phyloP scores from a whole-genome alignment of 1,139 yeast genomes.

The Candida tetrigidarum region DNA sequence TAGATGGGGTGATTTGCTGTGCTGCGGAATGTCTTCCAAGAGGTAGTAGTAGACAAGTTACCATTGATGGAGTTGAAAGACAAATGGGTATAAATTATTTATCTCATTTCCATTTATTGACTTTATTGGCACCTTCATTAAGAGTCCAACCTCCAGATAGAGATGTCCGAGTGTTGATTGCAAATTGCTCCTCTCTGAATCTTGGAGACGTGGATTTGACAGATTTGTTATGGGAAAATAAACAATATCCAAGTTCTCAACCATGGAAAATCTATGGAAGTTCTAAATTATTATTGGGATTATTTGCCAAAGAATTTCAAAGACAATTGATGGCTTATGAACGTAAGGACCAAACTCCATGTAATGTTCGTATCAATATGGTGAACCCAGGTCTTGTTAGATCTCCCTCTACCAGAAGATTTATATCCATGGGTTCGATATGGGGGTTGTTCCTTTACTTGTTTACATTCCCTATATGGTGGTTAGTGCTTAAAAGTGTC shows the following conservation, averaged over 20 bases:
- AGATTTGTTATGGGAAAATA: slow-evolving; percentile 70
- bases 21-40: slow-evolving; percentile 82
- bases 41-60: slow-evolving; percentile 59
- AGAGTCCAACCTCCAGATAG: slow-evolving; percentile 93
- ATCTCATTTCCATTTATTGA: slow-evolving; percentile 79
- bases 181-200: slow-evolving; percentile 78
- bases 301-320: slow-evolving; percentile 80
- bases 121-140: slow-evolving; percentile 77
- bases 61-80: slow-evolving; percentile 81
- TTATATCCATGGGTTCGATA: slow-evolving; percentile 75
- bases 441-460: slow-evolving; percentile 72
- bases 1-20: slow-evolving; percentile 87
- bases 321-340: slow-evolving; percentile 57
- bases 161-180: slow-evolving; percentile 79
- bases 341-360: slow-evolving; percentile 68
- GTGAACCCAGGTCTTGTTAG: slow-evolving; percentile 95
- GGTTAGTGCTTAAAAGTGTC: slow-evolving; percentile 76
- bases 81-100: slow-evolving; percentile 86
- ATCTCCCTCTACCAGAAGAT: slow-evolving; percentile 82
- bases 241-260: slow-evolving; percentile 59
- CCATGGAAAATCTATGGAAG: slow-evolving; percentile 86
- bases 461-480: slow-evolving; percentile 78
- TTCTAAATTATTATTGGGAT: slow-evolving; percentile 73
- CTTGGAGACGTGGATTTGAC: slow-evolving; percentile 65
- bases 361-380: slow-evolving; percentile 70